phyloP scores from a whole-genome alignment of 1,284 basidiomycete species.

The Malassezia yamatoensis region DNA sequence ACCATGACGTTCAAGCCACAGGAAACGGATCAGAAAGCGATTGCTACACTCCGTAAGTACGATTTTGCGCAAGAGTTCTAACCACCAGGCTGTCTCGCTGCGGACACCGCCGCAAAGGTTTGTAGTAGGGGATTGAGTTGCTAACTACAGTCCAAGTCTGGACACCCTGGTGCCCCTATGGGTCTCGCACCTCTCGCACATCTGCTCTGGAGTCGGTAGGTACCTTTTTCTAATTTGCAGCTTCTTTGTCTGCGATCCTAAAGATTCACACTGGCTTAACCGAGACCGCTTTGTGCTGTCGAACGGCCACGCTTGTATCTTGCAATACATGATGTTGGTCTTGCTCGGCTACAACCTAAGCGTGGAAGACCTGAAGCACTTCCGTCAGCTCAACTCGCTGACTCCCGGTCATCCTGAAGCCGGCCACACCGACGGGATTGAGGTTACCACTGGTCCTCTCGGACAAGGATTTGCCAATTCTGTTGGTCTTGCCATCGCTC shows the following conservation, averaged over 20 bases:
- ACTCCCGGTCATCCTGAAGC: conserved; percentile 72
- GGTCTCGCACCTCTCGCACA: conserved; percentile 79
- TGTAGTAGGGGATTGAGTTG: background rate
- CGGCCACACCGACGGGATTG: conserved; percentile 70
- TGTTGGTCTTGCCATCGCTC: conserved; percentile 84
- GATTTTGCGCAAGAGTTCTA: background rate
- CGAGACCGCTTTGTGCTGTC: conserved; percentile 60
- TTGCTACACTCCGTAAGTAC: conserved; percentile 37
- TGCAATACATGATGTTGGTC: conserved; percentile 70
- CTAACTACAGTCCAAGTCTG: conserved; percentile 59
- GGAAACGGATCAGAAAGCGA: conserved; percentile 34
- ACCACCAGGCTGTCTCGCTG: conserved; percentile 29
- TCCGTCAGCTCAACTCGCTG: conserved; percentile 63
- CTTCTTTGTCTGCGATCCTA: conserved; percentile 12
- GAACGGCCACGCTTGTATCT: conserved; percentile 50
- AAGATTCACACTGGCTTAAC: conserved; percentile 28
- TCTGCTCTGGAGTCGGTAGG: conserved; percentile 67
- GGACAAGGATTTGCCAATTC: conserved; percentile 80
- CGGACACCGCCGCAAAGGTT: conserved; percentile 32
- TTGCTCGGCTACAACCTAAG: conserved; percentile 67
- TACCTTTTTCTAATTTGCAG: conserved; percentile 51
- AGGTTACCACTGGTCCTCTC: conserved; percentile 90
- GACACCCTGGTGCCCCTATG: conserved; percentile 51
- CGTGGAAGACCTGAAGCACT: conserved; percentile 66
- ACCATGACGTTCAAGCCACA: conserved; percentile 30